Base-by-base conservation (phyloP, 768 basidiomycete genomes). In the Russula sp. region DNA sequence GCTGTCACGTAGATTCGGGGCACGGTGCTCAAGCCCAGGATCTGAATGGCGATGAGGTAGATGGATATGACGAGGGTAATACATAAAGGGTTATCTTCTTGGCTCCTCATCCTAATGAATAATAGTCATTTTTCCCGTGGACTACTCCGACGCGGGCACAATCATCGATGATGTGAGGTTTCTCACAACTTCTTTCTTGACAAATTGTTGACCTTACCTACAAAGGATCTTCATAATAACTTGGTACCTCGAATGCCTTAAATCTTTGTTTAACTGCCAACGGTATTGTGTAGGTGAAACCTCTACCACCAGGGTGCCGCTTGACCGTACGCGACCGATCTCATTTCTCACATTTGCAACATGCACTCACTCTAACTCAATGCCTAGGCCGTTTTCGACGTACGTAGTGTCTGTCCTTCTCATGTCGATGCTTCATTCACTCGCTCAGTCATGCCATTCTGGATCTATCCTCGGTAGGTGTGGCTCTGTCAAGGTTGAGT, bases 1-100 rank as follows among this genome's bases (percentile, higher is more conserved):
- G 27, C 16, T 11, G 13, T 35, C 13, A 18, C 55, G 20, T 47
- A 69, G 68, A 77, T 65, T 80, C 79, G 13, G 81, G 81, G 10
- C 81, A 82, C 59, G 82, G 82, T 47, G 81, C 80, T 18, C 79
- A 79, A 71, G 73, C 75, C 4, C 69, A 72, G 44, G 81, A 81
- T 65, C 56, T 64, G 6, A 71, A 74, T 44, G 75, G 76, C 4
- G 76, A 78, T 63, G 77, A 79, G 67, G 74, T 69, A 4, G 77
- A 77, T 63, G 78, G 78, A 7, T 71, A 68, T 52, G 76, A 77
- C 59, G 76, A 77, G 66, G 58, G 68, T 69, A 60, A 51, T 50
- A 27, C 27, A 51, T 22, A 18, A 18, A 18, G 47, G 42, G 45
- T 55, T 1, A 16, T 31, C n/a, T 14, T 31, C 13, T 20, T 27